phyloP scores from a whole-genome alignment of 2,329 filamentous ascomycete genomes.

The Calonectria hongkongensis region DNA sequence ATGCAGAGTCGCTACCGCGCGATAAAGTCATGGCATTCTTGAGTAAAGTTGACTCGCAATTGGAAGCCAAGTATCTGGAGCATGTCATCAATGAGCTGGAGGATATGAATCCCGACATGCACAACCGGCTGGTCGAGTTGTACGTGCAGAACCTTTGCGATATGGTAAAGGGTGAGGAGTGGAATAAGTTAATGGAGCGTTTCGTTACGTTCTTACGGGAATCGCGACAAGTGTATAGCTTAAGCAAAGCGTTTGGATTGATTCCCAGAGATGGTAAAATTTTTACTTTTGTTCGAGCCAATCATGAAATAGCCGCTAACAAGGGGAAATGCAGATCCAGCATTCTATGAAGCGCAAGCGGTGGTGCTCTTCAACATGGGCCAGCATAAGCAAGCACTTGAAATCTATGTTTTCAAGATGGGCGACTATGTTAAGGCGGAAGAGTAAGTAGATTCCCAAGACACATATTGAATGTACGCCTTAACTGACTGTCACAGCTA shows the following conservation, averaged over 20 bases:
- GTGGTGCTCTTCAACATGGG: slow-evolving; percentile 96
- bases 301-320: not conserved
- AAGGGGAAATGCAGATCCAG: slow-evolving; percentile 75
- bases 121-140: slow-evolving; percentile 87
- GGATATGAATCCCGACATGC: slow-evolving; percentile 89
- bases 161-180: slow-evolving; percentile 67
- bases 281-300: too few relatives aligned
- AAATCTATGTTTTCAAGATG: slow-evolving; percentile 98
- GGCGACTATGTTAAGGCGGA: slow-evolving; percentile 92
- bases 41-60: slow-evolving; percentile 77
- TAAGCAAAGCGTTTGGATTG: slow-evolving; percentile 83
- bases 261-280: slow-evolving; percentile 85
- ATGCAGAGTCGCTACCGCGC: slow-evolving; percentile 91
- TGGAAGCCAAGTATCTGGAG: slow-evolving; percentile 90
- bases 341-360: slow-evolving; percentile 92
- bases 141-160: slow-evolving; percentile 74
- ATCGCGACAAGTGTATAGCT: slow-evolving; percentile 85
- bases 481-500: slow-evolving; percentile 73
- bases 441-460: slow-evolving; percentile 76
- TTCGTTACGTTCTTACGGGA: slow-evolving; percentile 85
- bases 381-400: slow-evolving; percentile 94
- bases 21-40: slow-evolving; percentile 85
- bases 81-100: slow-evolving; percentile 92
- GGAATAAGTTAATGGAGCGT: slow-evolving; percentile 76
- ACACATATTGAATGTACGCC: not conserved